Conservation (phyloP, 192 early-diverging fungal genomes). For the Backusella circina region DNA sequence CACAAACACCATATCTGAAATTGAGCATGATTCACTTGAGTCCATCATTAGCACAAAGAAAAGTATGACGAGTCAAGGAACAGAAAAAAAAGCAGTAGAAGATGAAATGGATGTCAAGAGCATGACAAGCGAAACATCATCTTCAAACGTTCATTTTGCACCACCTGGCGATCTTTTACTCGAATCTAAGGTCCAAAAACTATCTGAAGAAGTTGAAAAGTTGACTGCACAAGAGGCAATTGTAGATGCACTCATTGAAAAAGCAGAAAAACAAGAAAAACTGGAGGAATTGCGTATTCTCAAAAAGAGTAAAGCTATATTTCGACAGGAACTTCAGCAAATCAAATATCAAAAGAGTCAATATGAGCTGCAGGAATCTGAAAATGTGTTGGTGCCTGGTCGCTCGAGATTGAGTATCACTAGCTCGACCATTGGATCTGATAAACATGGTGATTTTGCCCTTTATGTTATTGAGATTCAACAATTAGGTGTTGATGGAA, state of each 20-base stretch:
- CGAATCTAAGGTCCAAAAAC: constrained; percentile 43
- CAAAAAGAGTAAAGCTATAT: constrained; percentile 49
- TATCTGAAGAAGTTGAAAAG: constrained; percentile 52
- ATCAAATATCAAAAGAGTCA: constrained; percentile 60
- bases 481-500: constrained; percentile 48
- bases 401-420: constrained; percentile 48
- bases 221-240: constrained; percentile 63
- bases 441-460: constrained; percentile 51
- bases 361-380: constrained; percentile 54
- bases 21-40: constrained; percentile 19
- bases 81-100: background rate
- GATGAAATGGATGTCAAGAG: background rate
- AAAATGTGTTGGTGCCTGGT: constrained; percentile 57
- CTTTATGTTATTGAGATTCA: constrained; percentile 72
- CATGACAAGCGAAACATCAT: background rate
- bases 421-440: constrained; percentile 46
- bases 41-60: background rate
- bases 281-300: constrained; percentile 58
- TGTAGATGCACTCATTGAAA: constrained; percentile 59
- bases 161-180: constrained; percentile 71
- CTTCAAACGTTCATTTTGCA: constrained; percentile 52
- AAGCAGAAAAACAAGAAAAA: constrained; percentile 48
- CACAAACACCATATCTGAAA: constrained; percentile 20
- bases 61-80: background rate
- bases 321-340: constrained; percentile 55